Evolutionary conservation across 352 stramenopile species (phyloP), one percentile per base, ranked within the genome.

Genomic region (Globisporangium orthogonon): DNA sequence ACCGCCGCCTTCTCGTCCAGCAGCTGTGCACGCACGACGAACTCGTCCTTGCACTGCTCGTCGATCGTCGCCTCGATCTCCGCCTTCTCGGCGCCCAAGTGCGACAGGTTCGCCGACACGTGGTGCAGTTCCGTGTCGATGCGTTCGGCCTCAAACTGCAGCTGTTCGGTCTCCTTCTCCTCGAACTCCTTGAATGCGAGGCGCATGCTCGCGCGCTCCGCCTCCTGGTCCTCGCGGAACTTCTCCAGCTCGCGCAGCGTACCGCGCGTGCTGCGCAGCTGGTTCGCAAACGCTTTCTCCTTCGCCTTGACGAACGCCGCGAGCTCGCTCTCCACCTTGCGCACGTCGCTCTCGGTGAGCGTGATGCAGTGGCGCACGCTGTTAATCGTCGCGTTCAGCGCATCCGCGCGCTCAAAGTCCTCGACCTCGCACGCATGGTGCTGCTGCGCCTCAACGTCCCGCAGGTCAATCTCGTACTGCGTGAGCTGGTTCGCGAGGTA

Each of bases 321-420:
- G 14, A 89, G 61, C 47, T 94, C 84, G 40, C 66, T 79, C n/a
- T 92, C 82, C 17, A 86, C 62, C 48, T 94, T 91, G 35, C 82
- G 74, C 11, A 90, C 69, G 47, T 92, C 84, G 50, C 80, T 94
- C 58, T 92, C 76, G 7, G 76, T 85, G 6, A 92, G 67, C 15
- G 83, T 90, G 45, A 91, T 89, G 46, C 79, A 83, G 58, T 94
- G 84, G 9, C 79, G 76, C 31, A 92, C 76, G 39, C 79, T 91
- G 69, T 86, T 88, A 57, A 94, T 87, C 6, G 76, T 88, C 13
- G 74, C 65, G 60, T 94, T 92, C 6, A 94, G 63, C 5, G 84
- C 76, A 50, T 94, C 84, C 0, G 84, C 84, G 39, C 85, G 86
- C 49, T 94, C 84, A 52, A 94, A 94, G 68, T 94, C 84, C 51